Percentiles rank a stretch among this genome's conserved stretches.
phyloP scores from a whole-genome alignment of 208 protist species.

The Crithidia mellificae region DNA sequence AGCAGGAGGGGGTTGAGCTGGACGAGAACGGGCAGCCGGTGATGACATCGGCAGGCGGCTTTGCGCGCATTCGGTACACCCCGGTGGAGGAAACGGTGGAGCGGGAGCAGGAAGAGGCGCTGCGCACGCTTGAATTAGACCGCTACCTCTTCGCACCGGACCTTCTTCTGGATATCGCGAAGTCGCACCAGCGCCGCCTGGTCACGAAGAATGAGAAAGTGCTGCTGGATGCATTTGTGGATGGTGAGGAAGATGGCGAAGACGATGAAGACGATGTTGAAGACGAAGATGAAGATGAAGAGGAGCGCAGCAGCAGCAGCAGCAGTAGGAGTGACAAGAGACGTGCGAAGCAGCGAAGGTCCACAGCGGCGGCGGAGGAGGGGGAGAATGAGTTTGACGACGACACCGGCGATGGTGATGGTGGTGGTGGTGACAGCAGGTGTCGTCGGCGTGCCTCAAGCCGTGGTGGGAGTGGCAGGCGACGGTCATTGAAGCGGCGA shows the following conservation, averaged over 20 bases:
- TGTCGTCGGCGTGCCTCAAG: background rate
- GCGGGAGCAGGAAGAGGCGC: slow-evolving; percentile 60
- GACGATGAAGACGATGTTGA: slow-evolving; percentile 22
- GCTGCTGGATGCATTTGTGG: slow-evolving; percentile 70
- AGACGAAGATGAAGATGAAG: slow-evolving; percentile 8
- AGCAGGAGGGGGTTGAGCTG: background rate
- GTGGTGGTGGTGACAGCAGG: too few relatives aligned
- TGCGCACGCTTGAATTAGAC: slow-evolving; percentile 72
- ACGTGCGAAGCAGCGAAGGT: too few relatives aligned
- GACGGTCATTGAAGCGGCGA: slow-evolving; percentile 1
- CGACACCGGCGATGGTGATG: too few relatives aligned
- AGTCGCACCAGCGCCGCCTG: slow-evolving; percentile 69
- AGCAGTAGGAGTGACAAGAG: background rate
- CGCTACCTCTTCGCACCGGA: slow-evolving; percentile 85
- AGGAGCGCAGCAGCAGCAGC: background rate
- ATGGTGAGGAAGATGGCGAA: slow-evolving; percentile 42
- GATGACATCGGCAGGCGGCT: background rate
- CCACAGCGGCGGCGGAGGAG: background rate
- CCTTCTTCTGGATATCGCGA: slow-evolving; percentile 78
- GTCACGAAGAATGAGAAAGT: slow-evolving; percentile 70
- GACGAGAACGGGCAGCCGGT: background rate
- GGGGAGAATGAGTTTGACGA: background rate
- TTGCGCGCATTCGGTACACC: slow-evolving; percentile 21
- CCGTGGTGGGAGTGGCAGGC: background rate
- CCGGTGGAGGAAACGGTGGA: slow-evolving; percentile 55